phyloP scores from a whole-genome alignment of 2,329 filamentous ascomycete species.

The Aspergillus ustus region DNA sequence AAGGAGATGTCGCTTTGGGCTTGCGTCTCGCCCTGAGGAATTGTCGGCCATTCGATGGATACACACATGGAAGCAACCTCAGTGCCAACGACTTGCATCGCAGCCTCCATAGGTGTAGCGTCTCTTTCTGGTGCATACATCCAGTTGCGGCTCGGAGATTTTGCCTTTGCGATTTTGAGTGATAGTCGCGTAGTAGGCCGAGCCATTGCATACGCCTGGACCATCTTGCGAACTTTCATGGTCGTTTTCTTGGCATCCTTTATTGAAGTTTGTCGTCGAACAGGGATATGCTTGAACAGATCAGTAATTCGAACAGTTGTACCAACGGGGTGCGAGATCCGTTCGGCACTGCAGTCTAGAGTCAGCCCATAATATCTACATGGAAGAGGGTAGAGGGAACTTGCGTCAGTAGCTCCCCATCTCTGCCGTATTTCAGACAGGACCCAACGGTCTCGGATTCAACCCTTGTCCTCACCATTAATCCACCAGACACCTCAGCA shows the following conservation, averaged over 20 bases:
- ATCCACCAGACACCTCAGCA: conserved; percentile 59
- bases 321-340: conserved; percentile 61
- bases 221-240: conserved; percentile 55
- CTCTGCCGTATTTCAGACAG: conserved; percentile 54
- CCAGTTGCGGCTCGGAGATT: conserved; percentile 66
- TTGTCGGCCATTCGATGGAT: conserved; percentile 34
- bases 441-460: conserved; percentile 61
- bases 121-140: conserved; percentile 60
- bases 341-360: conserved; percentile 33
- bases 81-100: conserved; percentile 60
- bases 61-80: conserved; percentile 58
- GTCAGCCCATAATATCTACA: neutral
- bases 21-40: conserved; percentile 30
- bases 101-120: conserved; percentile 57
- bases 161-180: conserved; percentile 60
- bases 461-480: conserved; percentile 61
- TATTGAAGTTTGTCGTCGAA: conserved; percentile 60
- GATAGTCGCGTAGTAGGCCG: conserved; percentile 61
- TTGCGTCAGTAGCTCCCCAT: conserved; percentile 56
- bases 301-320: conserved; percentile 63
- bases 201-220: conserved; percentile 65
- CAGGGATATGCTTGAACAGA: conserved; percentile 63
- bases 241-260: conserved; percentile 57
- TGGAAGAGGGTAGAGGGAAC: neutral
- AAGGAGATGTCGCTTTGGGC: conserved; percentile 34